Conservation (phyloP, 106 monocot genomes). For the Ottelia alismoides region DNA sequence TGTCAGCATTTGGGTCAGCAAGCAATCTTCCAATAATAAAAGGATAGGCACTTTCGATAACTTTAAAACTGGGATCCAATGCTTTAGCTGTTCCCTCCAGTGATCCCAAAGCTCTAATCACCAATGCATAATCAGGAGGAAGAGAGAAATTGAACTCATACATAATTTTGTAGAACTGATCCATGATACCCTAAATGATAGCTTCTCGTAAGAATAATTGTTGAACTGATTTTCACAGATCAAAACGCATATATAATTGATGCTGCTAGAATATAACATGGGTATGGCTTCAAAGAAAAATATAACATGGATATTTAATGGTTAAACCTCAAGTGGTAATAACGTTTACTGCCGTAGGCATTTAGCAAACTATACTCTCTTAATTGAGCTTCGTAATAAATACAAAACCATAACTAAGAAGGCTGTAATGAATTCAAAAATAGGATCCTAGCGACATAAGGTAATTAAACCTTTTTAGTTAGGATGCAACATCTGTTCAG, state of each 20-base stretch:
- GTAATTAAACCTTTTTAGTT: too few relatives aligned
- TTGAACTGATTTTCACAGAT: too few relatives aligned
- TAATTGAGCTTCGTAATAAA: too few relatives aligned
- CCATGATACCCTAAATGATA: conserved; percentile 86
- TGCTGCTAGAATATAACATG: too few relatives aligned
- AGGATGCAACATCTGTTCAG: too few relatives aligned
- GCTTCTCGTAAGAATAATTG: too few relatives aligned
- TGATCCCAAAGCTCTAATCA: conserved; percentile 86
- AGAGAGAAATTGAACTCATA: conserved; percentile 93
- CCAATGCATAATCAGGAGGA: conserved; percentile 93
- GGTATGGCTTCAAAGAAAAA: too few relatives aligned
- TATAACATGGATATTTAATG: not conserved
- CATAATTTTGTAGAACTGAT: conserved; percentile 86
- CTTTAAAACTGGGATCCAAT: conserved; percentile 90
- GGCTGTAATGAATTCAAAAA: too few relatives aligned
- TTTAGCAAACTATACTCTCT: too few relatives aligned
- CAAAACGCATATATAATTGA: conserved; percentile 4
- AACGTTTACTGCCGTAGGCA: too few relatives aligned
- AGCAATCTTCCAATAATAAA: conserved; percentile 89
- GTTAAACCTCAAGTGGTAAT: not conserved
- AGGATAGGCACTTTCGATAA: conserved; percentile 93
- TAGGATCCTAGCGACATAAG: too few relatives aligned
- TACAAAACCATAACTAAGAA: too few relatives aligned
- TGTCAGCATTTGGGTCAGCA: conserved; percentile 76
- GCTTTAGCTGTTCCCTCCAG: conserved; percentile 98